Evolutionary conservation across 192 early-diverging fungal species (phyloP).

Genomic region (Coemansia sp.): DNA sequence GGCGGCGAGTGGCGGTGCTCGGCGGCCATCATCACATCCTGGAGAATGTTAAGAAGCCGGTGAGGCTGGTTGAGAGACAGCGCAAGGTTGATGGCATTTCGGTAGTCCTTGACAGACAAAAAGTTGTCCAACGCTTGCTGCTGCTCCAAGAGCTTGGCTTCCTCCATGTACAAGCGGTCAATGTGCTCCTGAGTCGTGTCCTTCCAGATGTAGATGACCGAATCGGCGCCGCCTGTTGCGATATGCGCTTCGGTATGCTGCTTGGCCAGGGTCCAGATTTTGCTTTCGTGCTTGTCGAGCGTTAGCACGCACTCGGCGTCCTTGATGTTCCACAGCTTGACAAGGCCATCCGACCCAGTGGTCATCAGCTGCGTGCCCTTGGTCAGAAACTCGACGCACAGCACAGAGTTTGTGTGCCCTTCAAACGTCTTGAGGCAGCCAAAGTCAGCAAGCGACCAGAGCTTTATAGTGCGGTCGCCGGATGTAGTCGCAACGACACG

Average conservation of each 20-base stretch:
- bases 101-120: slow-evolving; percentile 83
- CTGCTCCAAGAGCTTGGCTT: slow-evolving; percentile 65
- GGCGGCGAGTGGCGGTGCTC: slow-evolving; percentile 34
- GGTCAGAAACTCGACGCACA: slow-evolving; percentile 80
- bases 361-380: slow-evolving; percentile 86
- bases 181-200: slow-evolving; percentile 86
- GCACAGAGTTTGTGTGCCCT: slow-evolving; percentile 95
- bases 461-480: slow-evolving; percentile 89
- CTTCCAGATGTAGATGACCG: slow-evolving; percentile 87
- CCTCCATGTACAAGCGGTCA: slow-evolving; percentile 66
- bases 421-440: slow-evolving; percentile 94
- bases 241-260: slow-evolving; percentile 64
- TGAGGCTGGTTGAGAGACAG: slow-evolving; percentile 88
- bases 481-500: slow-evolving; percentile 89
- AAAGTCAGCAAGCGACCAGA: slow-evolving; percentile 90
- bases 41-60: slow-evolving; percentile 72
- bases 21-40: slow-evolving; percentile 54
- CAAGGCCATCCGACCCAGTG: slow-evolving; percentile 85
- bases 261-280: slow-evolving; percentile 89
- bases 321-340: slow-evolving; percentile 96
- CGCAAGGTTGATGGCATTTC: slow-evolving; percentile 84
- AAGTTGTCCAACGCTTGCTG: slow-evolving; percentile 92
- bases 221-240: slow-evolving; percentile 90
- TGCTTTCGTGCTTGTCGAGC: slow-evolving; percentile 92
- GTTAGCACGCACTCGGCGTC: slow-evolving; percentile 86